Base-by-base conservation (phyloP, 106 monocot species). In the Dendrobium nobile region DNA sequence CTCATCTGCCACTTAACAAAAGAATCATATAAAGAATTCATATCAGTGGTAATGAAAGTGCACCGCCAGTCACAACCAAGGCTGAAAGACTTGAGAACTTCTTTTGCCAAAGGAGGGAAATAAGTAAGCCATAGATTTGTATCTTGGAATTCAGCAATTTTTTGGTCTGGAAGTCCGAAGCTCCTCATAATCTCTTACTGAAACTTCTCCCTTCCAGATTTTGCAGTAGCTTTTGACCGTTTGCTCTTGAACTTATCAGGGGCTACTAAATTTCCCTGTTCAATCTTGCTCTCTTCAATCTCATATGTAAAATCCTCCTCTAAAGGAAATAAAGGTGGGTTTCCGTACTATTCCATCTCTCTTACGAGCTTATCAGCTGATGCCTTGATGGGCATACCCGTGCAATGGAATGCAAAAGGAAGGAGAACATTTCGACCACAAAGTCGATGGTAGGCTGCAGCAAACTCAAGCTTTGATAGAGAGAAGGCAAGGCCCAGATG, bases 371-470 rank as follows among this genome's bases (percentile, higher is more conserved):
- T 96, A 75, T 96, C 96, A 17, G 96, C 93, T 4, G 96, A 94
- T 20, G 96, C 96, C 83, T 96, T 96, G 70, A 96, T 96, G 7
- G 96, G 93, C 96, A 96, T 96, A 7, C 96, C 96, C 2, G 96
- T 96, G 90, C 96, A 96, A 74, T 96, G 96, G 83, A 96, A 96
- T 7, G 87, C 96, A 78, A 96, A 96, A 16, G 96, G 96, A 20
- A 96, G 83, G 16, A 96, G 89, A 7, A 96, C 93, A 58, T 96
- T 96, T 3, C 86, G 86, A 18, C 92, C 88, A 47, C 96, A 82
- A 67, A 96, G 73, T 5, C 93, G 68, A 65, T 96, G 90, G 54
- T 87, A 96, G 27, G 92, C 92, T 22, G 92, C 82, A 24, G 85
- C 90, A 79, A 93, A 94, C 87, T 96, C 93, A 43, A 96, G 87